Conservation (phyloP, 495 filamentous ascomycete genomes). For the Cercophora scortea region DNA sequence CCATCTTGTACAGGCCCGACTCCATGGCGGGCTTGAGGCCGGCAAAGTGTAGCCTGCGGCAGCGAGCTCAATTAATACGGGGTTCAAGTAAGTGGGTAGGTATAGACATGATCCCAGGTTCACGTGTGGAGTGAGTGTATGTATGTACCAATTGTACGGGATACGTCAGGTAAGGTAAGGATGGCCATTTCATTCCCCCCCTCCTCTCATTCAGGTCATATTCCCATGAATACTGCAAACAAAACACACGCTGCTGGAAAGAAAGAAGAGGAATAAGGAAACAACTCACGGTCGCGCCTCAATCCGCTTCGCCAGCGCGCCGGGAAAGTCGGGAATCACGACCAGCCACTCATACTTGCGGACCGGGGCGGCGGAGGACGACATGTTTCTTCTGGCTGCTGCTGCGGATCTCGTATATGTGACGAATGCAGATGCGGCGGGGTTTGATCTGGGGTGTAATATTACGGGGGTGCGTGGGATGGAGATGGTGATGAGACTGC, state of each 20-base stretch:
- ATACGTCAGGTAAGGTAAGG: not conserved
- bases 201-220: no score
- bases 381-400: constrained; percentile 30
- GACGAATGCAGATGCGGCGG: not conserved
- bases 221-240: no score
- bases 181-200: not conserved
- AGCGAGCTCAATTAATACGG: not conserved
- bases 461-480: not conserved
- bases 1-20: constrained; percentile 43
- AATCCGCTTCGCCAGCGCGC: constrained; percentile 57
- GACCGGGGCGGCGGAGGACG: constrained; percentile 20
- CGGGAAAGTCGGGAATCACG: constrained; percentile 70
- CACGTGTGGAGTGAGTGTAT: no score
- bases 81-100: no score
- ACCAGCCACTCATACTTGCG: constrained; percentile 73
- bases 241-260: not conserved
- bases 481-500: not conserved
- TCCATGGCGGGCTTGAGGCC: constrained; percentile 36
- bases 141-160: not conserved
- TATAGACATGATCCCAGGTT: no score
- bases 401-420: not conserved
- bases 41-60: constrained; percentile 50
- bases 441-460: not conserved
- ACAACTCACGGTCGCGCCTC: constrained; percentile 61
- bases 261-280: not conserved